Evolutionary conservation across 2,329 filamentous ascomycete species (phyloP), one percentile per base, ranked within the genome.

Genomic region (Colletotrichum brevisporum): DNA sequence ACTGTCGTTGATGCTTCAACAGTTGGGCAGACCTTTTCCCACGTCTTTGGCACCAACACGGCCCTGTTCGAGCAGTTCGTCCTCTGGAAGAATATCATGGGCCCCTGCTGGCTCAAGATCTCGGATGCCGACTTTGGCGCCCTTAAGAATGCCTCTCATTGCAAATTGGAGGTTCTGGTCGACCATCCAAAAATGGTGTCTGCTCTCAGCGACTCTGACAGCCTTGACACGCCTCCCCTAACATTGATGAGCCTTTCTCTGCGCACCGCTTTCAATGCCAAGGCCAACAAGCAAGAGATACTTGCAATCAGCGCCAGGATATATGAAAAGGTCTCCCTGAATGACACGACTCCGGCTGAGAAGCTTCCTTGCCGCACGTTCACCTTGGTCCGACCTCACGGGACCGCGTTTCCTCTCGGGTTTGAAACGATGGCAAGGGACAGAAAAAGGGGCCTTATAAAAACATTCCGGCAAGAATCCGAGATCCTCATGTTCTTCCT

Each of bases 31-130:
- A 98, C 96, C 0, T 99, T 95, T 77, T 98, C 95, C 1, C 93
- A 94, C 73, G 91, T 97, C 26, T 99, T 99, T 74, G 96, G 97
- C 31, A 92, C 92, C 65, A 97, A 96, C 79, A 99, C 96, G 0
- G 90, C 94, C 1, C 86, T 99, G 0, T 99, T 99, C 75, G 96
- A 99, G 81, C 96, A 99, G 75, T 99, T 99, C 77, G 96, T 99
- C 21, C 86, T 99, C 5, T 98, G 95, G 93, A 98, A 98, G 83
- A 97, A 97, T 77, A 93, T 99, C 74, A 99, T 98, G 95, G 96
- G 96, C 1, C 96, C 96, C 36, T 98, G 96, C 79, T 99, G 96
- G 96, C 88, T 99, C 53, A 95, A 92, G 77, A 96, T 99, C 63
- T 88, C 94, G 73, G 91, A 92, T 73, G 93, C 93, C 36, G 91